These are phyloP conservation scores for Raphanus hybrid DNA, from an alignment of 441 rosid species.

Conservation along the genomic window DNA sequence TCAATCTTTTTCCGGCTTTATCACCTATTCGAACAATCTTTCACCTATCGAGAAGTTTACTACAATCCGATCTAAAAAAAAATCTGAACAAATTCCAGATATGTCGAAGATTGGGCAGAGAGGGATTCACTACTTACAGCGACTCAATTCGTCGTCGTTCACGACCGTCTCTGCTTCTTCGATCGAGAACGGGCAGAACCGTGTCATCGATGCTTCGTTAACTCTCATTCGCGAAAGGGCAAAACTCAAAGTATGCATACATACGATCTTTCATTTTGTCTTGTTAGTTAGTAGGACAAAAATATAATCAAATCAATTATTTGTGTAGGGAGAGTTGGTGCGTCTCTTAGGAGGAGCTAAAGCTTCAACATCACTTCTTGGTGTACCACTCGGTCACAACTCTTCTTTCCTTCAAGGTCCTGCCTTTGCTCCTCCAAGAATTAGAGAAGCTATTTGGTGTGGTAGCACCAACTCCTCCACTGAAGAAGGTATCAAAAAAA, in stretches of 20 bases:
- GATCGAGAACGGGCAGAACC: conserved; percentile 80
- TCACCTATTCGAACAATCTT: not conserved
- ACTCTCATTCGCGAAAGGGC: conserved; percentile 97
- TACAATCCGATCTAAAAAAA: not conserved
- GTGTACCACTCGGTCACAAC: conserved; percentile 96
- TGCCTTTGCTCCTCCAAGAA: conserved; percentile 97
- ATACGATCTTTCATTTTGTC: not conserved
- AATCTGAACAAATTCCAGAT: conserved; percentile 30
- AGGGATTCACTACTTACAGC: conserved; percentile 68
- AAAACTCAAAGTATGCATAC: conserved; percentile 68
- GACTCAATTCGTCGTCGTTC: conserved; percentile 56
- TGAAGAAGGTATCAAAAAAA: conserved; percentile 70
- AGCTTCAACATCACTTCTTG: conserved; percentile 82
- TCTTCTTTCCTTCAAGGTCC: conserved; percentile 99
- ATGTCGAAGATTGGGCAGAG: conserved; percentile 59
- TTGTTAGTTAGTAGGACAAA: not conserved
- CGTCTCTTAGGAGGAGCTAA: conserved; percentile 85
- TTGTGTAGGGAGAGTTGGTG: conserved; percentile 81
- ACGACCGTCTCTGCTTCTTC: conserved; percentile 59
- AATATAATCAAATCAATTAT: not conserved
- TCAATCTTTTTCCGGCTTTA: not conserved
- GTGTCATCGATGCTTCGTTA: conserved; percentile 92
- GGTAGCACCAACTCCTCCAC: conserved; percentile 94
- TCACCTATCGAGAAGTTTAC: not conserved
- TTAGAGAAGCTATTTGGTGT: conserved; percentile 99